A percentile compares a stretch with the other conserved stretches of the same genome.
phyloP scores from a whole-genome alignment of 805 yeast genomes.

The Kluyveromyces lactis region DNA sequence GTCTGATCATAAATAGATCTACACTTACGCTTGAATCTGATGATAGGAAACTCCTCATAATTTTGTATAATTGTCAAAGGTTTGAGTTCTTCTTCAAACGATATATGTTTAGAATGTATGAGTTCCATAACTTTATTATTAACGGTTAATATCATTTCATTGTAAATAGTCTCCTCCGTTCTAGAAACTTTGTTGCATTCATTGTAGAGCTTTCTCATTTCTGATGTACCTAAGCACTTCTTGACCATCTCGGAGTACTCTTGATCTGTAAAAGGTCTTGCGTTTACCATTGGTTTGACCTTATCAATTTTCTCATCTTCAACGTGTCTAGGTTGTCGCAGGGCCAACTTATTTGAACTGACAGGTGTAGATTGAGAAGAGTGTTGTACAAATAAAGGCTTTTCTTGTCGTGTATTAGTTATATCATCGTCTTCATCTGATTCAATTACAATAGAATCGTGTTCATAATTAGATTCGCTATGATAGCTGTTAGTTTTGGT shows the following conservation, averaged over 20 bases:
- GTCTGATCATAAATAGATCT: conserved; percentile 40
- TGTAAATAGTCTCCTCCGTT: conserved; percentile 41
- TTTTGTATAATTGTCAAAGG: conserved; percentile 22
- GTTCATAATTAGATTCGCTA: not conserved
- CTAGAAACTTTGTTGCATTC: conserved; percentile 33
- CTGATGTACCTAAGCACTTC: conserved; percentile 5
- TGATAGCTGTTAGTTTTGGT: not conserved
- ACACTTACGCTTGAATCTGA: conserved; percentile 45
- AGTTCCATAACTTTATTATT: conserved; percentile 26
- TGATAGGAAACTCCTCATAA: conserved; percentile 32
- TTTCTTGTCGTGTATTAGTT: not conserved
- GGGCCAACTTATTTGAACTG: not conserved
- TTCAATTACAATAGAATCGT: conserved; percentile 1
- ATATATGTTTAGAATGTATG: conserved; percentile 23
- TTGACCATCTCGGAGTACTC: conserved; percentile 14
- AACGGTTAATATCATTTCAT: conserved; percentile 41
- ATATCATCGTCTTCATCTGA: not conserved
- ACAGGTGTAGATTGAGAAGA: conserved; percentile 4
- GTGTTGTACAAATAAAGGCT: conserved; percentile 1
- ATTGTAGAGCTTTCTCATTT: conserved; percentile 15
- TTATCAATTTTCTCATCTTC: not conserved
- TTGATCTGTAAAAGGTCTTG: conserved; percentile 13
- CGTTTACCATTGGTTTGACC: conserved; percentile 12
- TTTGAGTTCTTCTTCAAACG: conserved; percentile 14
- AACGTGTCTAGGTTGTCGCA: not conserved